Evolutionary conservation across 306 rosid genomes (phyloP).

Genomic region (Rosa chinensis): DNA sequence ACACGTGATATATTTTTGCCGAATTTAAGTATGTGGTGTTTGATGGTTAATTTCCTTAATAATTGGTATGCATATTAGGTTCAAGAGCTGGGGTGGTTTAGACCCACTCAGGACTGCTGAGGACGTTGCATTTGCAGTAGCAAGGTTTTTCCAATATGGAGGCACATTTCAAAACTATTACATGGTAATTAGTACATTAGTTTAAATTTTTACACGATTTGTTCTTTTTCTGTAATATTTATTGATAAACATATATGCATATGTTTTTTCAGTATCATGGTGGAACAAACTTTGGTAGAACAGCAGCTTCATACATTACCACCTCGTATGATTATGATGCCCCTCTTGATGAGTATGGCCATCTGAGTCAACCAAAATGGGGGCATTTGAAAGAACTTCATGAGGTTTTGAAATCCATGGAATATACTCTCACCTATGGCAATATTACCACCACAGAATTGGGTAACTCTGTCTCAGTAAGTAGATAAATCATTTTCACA

Average conservation of each 20-base stretch:
- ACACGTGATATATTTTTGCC: background rate
- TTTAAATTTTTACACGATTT: background rate
- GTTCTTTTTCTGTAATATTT: background rate
- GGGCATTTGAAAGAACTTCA: constrained; percentile 60
- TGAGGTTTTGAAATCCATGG: constrained; percentile 42
- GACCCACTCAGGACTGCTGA: constrained; percentile 61
- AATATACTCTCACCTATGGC: constrained; percentile 39
- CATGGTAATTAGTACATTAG: constrained; percentile 35
- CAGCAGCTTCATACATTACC: constrained; percentile 54
- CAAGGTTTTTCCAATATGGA: constrained; percentile 55
- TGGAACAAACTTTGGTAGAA: constrained; percentile 62
- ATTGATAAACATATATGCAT: background rate
- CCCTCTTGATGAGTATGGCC: constrained; percentile 59
- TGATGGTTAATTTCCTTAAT: background rate
- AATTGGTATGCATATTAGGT: constrained; percentile 28
- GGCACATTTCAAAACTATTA: constrained; percentile 65
- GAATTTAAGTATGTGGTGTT: background rate
- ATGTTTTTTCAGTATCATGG: constrained; percentile 47
- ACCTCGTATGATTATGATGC: constrained; percentile 66
- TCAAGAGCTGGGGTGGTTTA: constrained; percentile 53
- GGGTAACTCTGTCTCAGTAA: constrained; percentile 44
- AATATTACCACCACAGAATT: constrained; percentile 30
- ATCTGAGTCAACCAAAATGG: constrained; percentile 55
- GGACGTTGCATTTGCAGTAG: constrained; percentile 59
- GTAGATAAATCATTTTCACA: background rate